Percentiles rank a stretch among this genome's conserved stretches.
Conservation (phyloP, 2,329 filamentous ascomycete genomes). For the Aspergillus ruber region DNA sequence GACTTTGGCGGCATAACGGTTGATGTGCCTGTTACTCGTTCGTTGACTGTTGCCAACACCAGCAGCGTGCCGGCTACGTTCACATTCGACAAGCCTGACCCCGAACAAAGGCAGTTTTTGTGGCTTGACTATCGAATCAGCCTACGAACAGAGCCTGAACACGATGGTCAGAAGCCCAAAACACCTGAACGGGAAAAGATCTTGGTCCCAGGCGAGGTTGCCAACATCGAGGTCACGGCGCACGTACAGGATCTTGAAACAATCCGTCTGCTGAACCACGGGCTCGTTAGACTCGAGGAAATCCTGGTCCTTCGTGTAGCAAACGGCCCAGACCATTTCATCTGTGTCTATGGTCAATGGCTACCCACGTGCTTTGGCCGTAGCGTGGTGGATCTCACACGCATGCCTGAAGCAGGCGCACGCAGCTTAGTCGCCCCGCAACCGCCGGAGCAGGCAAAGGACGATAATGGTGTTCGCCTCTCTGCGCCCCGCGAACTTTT, state of each 20-base stretch:
- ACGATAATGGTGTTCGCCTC: constrained; percentile 47
- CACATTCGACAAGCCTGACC: constrained; percentile 64
- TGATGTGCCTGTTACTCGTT: constrained; percentile 57
- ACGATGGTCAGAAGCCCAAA: constrained; percentile 20
- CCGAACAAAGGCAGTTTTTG: constrained; percentile 44
- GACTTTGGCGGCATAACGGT: constrained; percentile 74
- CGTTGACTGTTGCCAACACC: constrained; percentile 85
- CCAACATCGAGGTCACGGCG: constrained; percentile 61
- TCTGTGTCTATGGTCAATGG: constrained; percentile 74
- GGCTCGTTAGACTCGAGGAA: constrained; percentile 64
- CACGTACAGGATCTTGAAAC: constrained; percentile 59
- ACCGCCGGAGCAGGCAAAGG: constrained; percentile 27
- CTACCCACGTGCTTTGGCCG: constrained; percentile 74
- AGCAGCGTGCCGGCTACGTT: constrained; percentile 74
- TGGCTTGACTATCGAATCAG: constrained; percentile 70
- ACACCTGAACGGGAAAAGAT: constrained; percentile 48
- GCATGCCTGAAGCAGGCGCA: constrained; percentile 70
- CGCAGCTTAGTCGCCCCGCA: constrained; percentile 52
- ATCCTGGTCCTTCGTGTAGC: constrained; percentile 79
- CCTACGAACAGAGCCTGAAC: constrained; percentile 38
- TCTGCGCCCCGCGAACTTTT: constrained; percentile 87
- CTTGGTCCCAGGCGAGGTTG: constrained; percentile 78
- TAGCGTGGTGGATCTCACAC: constrained; percentile 80
- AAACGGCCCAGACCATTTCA: constrained; percentile 83
- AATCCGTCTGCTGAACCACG: constrained; percentile 66